Percentiles rank a stretch among this genome's conserved stretches.
Conservation (phyloP, 805 yeast species). For the Metschnikowia santaceciliae region DNA sequence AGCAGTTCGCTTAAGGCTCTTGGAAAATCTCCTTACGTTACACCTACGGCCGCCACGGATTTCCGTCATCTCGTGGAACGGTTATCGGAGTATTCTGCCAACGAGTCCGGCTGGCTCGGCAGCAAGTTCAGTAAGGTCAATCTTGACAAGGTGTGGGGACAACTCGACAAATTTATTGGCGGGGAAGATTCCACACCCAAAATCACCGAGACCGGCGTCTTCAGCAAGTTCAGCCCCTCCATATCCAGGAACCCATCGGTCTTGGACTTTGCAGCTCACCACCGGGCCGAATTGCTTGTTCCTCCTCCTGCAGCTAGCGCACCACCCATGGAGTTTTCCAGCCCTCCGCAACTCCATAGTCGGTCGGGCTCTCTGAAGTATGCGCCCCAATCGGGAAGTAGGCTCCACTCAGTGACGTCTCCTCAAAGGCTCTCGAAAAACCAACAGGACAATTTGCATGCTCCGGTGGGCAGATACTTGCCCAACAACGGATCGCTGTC, state of each 20-base stretch:
- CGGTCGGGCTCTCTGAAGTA: constrained; percentile 8
- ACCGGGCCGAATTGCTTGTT: constrained; percentile 5
- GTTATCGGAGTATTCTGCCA: constrained; percentile 39
- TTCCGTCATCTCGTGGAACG: constrained; percentile 42
- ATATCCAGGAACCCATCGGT: constrained; percentile 53
- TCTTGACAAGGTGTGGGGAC: constrained; percentile 85
- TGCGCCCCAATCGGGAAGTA: constrained; percentile 4
- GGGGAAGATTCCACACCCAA: constrained; percentile 54
- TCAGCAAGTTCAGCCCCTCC: constrained; percentile 67
- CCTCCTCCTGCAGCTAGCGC: constrained; percentile 7
- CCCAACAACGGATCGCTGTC: constrained; percentile 9
- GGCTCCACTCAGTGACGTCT: neutral
- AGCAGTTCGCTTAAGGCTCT: constrained; percentile 26
- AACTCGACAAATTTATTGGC: constrained; percentile 83
- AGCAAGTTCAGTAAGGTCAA: constrained; percentile 50
- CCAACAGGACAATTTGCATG: neutral
- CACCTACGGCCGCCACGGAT: constrained; percentile 22
- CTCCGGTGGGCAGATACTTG: constrained; percentile 6
- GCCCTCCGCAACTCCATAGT: constrained; percentile 9
- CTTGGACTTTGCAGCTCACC: constrained; percentile 25
- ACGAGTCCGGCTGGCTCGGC: constrained; percentile 71
- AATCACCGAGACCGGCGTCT: constrained; percentile 49
- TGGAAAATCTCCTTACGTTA: constrained; percentile 31
- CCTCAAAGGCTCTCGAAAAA: constrained; percentile 5
- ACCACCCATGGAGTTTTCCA: constrained; percentile 10